phyloP scores from a whole-genome alignment of 345 rosid species.

The Heritiera littoralis region DNA sequence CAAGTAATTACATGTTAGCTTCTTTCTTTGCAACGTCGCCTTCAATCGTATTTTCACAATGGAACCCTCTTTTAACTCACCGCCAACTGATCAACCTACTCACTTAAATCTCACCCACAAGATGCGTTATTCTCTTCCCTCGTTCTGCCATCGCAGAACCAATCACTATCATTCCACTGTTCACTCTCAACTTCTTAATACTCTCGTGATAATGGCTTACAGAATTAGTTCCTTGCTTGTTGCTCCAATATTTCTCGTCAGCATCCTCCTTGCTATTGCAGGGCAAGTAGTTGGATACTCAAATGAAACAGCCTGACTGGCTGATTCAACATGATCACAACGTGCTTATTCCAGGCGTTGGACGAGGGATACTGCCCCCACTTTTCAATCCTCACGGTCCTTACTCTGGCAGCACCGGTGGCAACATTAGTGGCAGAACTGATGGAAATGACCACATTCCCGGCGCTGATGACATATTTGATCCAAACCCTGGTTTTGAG shows the following conservation, averaged over 20 bases:
- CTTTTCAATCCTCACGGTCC: constrained; percentile 34
- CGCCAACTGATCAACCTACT: constrained; percentile 37
- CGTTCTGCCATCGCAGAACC: constrained; percentile 16
- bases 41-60: neutral
- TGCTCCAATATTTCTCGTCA: constrained; percentile 28
- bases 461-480: constrained; percentile 61
- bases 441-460: constrained; percentile 43
- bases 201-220: constrained; percentile 39
- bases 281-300: constrained; percentile 43
- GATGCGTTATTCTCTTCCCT: constrained; percentile 8
- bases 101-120: constrained; percentile 24
- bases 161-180: neutral
- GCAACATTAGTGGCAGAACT: constrained; percentile 34
- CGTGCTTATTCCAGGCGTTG: constrained; percentile 64
- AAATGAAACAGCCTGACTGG: constrained; percentile 60
- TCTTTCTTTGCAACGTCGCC: neutral
- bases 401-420: constrained; percentile 36
- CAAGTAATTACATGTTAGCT: too few relatives aligned
- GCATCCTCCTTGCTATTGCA: constrained; percentile 36
- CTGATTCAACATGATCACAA: constrained; percentile 39
- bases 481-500: constrained; percentile 69
- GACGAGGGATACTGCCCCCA: constrained; percentile 61
- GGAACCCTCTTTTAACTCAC: constrained; percentile 29
- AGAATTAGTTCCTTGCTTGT: constrained; percentile 23
- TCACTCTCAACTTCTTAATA: constrained; percentile 9